Conservation (phyloP, 495 filamentous ascomycete genomes). For the Penicillium turbatum region DNA sequence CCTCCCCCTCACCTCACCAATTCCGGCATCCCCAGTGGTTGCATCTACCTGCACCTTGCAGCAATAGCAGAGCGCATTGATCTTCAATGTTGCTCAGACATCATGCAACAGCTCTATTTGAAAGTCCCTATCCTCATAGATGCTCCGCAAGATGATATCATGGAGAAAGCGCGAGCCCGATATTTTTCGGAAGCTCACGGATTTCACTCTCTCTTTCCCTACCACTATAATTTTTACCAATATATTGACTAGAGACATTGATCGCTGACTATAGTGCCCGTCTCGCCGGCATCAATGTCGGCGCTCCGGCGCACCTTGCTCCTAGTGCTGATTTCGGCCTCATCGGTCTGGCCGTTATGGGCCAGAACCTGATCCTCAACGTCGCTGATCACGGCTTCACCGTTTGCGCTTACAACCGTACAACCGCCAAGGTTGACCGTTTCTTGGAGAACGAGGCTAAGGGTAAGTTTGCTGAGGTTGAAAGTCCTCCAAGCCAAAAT, state of each 20-base stretch:
- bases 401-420: constrained; percentile 96
- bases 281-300: constrained; percentile 79
- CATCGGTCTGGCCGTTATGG: constrained; percentile 99
- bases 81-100: not conserved
- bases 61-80: not conserved
- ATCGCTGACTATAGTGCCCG: constrained; percentile 73
- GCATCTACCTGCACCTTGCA: not conserved
- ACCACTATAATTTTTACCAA: constrained; percentile 15
- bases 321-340: constrained; percentile 88
- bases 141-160: constrained; percentile 4
- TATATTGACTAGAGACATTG: constrained; percentile 43
- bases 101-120: constrained; percentile 3
- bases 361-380: constrained; percentile 98
- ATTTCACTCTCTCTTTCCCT: not conserved
- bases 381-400: constrained; percentile 95
- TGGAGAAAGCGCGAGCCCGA: not conserved
- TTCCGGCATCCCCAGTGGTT: not conserved
- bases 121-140: not conserved
- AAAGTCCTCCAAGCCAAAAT: not conserved
- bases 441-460: constrained; percentile 94
- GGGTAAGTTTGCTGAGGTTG: constrained; percentile 46
- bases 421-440: constrained; percentile 91
- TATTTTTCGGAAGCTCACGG: constrained; percentile 11
- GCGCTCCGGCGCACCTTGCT: constrained; percentile 53
- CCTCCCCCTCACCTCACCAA: constrained; percentile 3